These are phyloP conservation scores for Backusella westeae DNA, from an alignment of 192 early-diverging fungal genomes.

Conservation along the genomic window DNA sequence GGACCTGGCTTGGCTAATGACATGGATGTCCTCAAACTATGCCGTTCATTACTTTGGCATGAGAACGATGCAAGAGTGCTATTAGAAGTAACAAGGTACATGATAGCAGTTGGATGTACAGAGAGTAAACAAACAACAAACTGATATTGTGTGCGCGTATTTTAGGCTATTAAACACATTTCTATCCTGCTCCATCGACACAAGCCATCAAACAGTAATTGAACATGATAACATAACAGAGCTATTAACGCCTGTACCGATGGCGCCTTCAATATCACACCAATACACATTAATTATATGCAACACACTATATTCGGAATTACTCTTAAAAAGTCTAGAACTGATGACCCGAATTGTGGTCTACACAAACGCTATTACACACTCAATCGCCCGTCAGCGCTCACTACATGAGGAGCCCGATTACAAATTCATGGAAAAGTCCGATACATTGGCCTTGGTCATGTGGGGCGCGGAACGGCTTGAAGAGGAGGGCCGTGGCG, in stretches of 20 bases:
- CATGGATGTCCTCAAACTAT: slow-evolving; percentile 26
- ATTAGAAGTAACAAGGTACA: slow-evolving; percentile 29
- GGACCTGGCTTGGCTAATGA: slow-evolving; percentile 24
- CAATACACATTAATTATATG: slow-evolving; percentile 29
- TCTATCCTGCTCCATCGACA: slow-evolving; percentile 20
- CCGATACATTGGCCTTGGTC: slow-evolving; percentile 18
- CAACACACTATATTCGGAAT: slow-evolving; percentile 29
- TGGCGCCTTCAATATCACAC: slow-evolving; percentile 19
- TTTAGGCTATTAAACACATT: slow-evolving; percentile 23
- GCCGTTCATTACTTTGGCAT: slow-evolving; percentile 23
- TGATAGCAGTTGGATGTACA: too few relatives aligned
- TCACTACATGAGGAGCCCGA: background rate
- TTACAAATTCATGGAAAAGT: slow-evolving; percentile 10
- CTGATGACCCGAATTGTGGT: slow-evolving; percentile 27
- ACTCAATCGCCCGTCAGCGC: background rate
- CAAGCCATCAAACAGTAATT: slow-evolving; percentile 21
- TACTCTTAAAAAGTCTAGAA: slow-evolving; percentile 21
- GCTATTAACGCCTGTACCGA: slow-evolving; percentile 8
- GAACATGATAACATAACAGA: slow-evolving; percentile 24
- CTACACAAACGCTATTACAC: slow-evolving; percentile 29
- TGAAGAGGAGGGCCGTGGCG: slow-evolving; percentile 34
- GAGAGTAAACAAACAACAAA: too few relatives aligned
- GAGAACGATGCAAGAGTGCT: slow-evolving; percentile 29
- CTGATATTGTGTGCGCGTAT: too few relatives aligned
- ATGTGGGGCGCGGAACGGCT: slow-evolving; percentile 29